Percentiles rank a stretch among this genome's conserved stretches.
phyloP scores from a whole-genome alignment of 2,329 filamentous ascomycete species.

The Fusarium sp. region DNA sequence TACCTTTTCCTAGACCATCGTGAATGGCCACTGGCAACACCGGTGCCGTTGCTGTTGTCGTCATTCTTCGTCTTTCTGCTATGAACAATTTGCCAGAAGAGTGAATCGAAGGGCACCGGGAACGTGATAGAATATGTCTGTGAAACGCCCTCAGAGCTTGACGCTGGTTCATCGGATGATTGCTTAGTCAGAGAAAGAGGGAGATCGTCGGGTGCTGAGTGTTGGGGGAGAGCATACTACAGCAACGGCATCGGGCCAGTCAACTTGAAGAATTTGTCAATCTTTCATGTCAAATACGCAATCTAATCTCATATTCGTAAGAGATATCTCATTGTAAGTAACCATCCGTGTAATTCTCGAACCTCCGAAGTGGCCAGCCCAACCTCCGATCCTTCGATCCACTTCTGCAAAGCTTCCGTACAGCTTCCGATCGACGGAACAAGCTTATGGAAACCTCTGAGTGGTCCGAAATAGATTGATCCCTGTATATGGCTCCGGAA shows the following conservation, averaged over 20 bases:
- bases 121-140: background rate
- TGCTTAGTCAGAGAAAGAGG: background rate
- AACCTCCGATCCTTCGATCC: background rate
- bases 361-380: background rate
- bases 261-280: background rate
- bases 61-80: background rate
- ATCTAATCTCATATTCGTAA: background rate
- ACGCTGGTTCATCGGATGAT: background rate
- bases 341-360: background rate
- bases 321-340: background rate
- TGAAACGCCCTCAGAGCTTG: background rate
- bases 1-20: background rate
- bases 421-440: background rate
- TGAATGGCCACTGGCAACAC: background rate
- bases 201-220: background rate
- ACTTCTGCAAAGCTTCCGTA: background rate
- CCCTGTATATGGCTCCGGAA: accelerated
- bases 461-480: background rate
- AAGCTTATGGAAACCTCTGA: background rate
- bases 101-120: background rate
- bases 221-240: background rate
- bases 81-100: background rate
- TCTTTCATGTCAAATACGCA: background rate
- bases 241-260: background rate
- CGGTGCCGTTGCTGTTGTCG: background rate